Evolutionary conservation across 2,329 filamentous ascomycete genomes (phyloP).

Genomic region (Cladosporium phlei): DNA sequence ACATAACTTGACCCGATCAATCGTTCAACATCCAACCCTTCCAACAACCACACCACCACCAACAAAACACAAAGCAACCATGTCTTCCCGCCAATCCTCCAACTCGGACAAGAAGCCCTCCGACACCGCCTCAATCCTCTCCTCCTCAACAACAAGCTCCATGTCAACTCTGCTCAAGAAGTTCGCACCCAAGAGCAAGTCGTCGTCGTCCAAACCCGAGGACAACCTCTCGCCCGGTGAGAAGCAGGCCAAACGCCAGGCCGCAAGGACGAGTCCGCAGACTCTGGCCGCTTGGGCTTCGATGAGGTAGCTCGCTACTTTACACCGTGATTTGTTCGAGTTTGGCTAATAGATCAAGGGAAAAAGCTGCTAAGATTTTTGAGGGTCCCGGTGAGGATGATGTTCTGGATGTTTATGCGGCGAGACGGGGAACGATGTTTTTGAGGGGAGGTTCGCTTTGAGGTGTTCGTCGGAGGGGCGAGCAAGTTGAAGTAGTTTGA

Average conservation of each 20-base stretch:
- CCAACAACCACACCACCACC: not conserved
- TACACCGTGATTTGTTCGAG: not conserved
- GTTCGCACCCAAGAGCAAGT: slow-evolving; percentile 4
- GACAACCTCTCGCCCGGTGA: slow-evolving; percentile 8
- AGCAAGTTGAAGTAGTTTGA: too few species aligned
- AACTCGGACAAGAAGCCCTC: not conserved
- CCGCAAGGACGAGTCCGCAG: slow-evolving; percentile 2
- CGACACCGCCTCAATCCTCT: slow-evolving; percentile 9
- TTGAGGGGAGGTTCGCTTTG: not conserved
- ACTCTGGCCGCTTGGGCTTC: slow-evolving; percentile 3
- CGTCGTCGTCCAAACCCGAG: not conserved
- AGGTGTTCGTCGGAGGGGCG: not conserved
- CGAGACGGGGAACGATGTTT: not conserved
- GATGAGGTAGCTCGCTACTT: slow-evolving; percentile 1
- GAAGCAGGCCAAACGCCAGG: slow-evolving; percentile 12
- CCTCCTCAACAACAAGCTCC: slow-evolving; percentile 14
- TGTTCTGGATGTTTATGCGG: too few species aligned
- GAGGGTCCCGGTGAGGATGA: too few species aligned
- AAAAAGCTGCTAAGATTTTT: slow-evolving; percentile 2
- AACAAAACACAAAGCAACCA: not conserved
- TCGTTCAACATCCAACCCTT: not conserved
- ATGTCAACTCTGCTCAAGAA: slow-evolving; percentile 14
- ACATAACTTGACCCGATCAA: too few species aligned
- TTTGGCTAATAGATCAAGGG: not conserved
- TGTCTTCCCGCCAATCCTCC: slow-evolving; percentile 5